Percentiles rank a stretch among this genome's conserved stretches.
Evolutionary conservation across 805 yeast genomes (phyloP).

Genomic region (Wickerhamomyces kurtzmanii): DNA sequence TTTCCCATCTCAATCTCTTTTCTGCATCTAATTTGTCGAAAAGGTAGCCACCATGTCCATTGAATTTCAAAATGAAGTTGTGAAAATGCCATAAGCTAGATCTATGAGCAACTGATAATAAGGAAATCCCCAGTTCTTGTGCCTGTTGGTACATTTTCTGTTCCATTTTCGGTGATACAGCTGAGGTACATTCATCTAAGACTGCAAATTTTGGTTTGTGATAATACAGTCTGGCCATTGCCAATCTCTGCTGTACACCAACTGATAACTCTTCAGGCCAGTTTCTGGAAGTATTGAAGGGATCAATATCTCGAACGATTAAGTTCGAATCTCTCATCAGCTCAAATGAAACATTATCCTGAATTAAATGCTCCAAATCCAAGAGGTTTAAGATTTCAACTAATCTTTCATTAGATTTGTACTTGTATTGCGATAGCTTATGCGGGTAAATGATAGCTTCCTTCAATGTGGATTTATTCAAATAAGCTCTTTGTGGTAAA

Average conservation of each 20-base stretch:
- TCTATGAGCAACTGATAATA: slow-evolving; percentile 86
- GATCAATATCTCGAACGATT: slow-evolving; percentile 25
- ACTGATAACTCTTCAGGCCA: slow-evolving; percentile 86
- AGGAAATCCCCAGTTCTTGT: slow-evolving; percentile 65
- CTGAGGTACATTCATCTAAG: slow-evolving; percentile 91
- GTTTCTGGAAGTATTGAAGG: slow-evolving; percentile 59
- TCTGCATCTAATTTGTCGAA: slow-evolving; percentile 61
- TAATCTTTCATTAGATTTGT: slow-evolving; percentile 34
- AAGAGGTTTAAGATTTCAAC: slow-evolving; percentile 43
- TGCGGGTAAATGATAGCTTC: slow-evolving; percentile 91
- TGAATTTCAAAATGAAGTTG: slow-evolving; percentile 70
- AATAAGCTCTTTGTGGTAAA: slow-evolving; percentile 87
- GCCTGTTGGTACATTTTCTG: slow-evolving; percentile 83
- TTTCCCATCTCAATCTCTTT: slow-evolving; percentile 63
- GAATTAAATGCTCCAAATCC: slow-evolving; percentile 48
- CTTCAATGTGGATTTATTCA: slow-evolving; percentile 53
- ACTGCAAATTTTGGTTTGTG: slow-evolving; percentile 92
- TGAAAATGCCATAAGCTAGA: slow-evolving; percentile 92
- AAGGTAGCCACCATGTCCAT: slow-evolving; percentile 68
- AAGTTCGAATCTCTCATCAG: slow-evolving; percentile 18
- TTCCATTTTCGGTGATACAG: slow-evolving; percentile 86
- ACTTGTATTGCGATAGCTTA: slow-evolving; percentile 45
- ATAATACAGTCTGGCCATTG: slow-evolving; percentile 87
- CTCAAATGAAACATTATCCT: slow-evolving; percentile 29
- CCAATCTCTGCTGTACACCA: slow-evolving; percentile 90